Evolutionary conservation across 805 yeast genomes (phyloP).

Genomic region (Starmerella asiatica): DNA sequence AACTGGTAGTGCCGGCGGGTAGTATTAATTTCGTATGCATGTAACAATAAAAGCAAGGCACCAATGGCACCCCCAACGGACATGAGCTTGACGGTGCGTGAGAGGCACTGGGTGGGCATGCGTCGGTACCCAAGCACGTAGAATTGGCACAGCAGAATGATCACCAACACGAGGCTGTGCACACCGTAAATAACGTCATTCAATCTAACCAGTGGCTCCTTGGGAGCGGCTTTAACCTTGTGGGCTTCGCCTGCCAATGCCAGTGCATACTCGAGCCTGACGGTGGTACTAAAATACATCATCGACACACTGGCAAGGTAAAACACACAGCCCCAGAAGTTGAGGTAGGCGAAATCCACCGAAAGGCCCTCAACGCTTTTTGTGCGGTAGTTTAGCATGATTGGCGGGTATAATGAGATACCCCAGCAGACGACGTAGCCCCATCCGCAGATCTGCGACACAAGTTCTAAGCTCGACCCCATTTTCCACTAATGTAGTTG

Average conservation of each 20-base stretch:
- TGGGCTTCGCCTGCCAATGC: constrained; percentile 19
- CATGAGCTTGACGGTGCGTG: constrained; percentile 21
- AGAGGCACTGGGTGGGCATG: constrained; percentile 23
- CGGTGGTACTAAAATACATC: constrained; percentile 25
- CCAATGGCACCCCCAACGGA: constrained; percentile 15
- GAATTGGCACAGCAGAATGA: constrained; percentile 29
- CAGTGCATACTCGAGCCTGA: constrained; percentile 28
- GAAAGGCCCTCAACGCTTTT: constrained; percentile 29
- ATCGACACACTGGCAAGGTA: constrained; percentile 25
- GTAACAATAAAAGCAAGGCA: constrained; percentile 19
- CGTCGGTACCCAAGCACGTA: constrained; percentile 28
- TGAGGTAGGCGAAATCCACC: constrained; percentile 27
- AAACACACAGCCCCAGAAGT: constrained; percentile 28
- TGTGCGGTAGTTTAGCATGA: constrained; percentile 24
- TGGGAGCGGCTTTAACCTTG: constrained; percentile 13
- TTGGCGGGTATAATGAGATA: constrained; percentile 29
- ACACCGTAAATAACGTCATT: constrained; percentile 35
- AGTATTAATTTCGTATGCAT: constrained; percentile 22
- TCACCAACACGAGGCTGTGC: constrained; percentile 33
- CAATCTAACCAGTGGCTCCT: constrained; percentile 31
- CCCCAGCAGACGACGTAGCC: constrained; percentile 27
- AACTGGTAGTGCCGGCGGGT: constrained; percentile 22
- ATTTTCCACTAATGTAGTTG: not conserved
- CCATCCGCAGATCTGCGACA: constrained; percentile 20
- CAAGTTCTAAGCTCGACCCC: constrained; percentile 2